Base-by-base conservation (phyloP, 1,284 basidiomycete genomes). In the Trichosporon faecale region DNA sequence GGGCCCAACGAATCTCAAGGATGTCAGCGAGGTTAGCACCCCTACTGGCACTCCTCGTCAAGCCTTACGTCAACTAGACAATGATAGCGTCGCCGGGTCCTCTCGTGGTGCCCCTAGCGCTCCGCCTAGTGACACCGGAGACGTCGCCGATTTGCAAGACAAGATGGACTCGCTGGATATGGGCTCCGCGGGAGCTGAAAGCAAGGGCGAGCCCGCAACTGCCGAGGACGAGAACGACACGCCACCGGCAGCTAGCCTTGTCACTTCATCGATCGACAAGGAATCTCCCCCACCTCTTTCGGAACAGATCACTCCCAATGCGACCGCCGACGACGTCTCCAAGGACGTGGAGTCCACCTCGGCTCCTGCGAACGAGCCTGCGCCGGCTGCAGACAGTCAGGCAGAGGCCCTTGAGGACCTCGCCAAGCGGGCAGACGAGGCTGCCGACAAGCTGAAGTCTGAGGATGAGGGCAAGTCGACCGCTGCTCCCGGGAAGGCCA, bases 1-100 rank as follows among this genome's bases (percentile, higher is more conserved):
- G 21, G 76, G 79, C 67, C 68, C 67, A 23, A 68, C 75, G 67
- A 80, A 79, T 71, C 77, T 79, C 73, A 71, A 75, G 64, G 79
- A 79, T 68, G 80, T 82, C 8, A 79, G 78, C 44, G 80, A 78
- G 5, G 77, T 82, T 8, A 77, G 75, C 44, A 82, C 81, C 9
- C 81, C 81, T 0, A 78, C 72, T 16, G 77, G 79, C 5, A 82
- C 81, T 0, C 81, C 81, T 5, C 74, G 76, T 66, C 80, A 78
- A 11, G 78, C 76, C 4, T 69, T 71, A 27, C 70, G 73, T 60
- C 74, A 77, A 23, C 72, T 82, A 1, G 78, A 78, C 8, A 68
- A 68, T 35, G 74, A 72, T 8, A 72, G 72, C 25, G 57, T 55
- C 29, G 65, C 65, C 9, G 46, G 65, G 4, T 65, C 64, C 27